These are phyloP conservation scores for Pichia sp. DNA, from an alignment of 1,139 yeast genomes.

Conservation along the genomic window DNA sequence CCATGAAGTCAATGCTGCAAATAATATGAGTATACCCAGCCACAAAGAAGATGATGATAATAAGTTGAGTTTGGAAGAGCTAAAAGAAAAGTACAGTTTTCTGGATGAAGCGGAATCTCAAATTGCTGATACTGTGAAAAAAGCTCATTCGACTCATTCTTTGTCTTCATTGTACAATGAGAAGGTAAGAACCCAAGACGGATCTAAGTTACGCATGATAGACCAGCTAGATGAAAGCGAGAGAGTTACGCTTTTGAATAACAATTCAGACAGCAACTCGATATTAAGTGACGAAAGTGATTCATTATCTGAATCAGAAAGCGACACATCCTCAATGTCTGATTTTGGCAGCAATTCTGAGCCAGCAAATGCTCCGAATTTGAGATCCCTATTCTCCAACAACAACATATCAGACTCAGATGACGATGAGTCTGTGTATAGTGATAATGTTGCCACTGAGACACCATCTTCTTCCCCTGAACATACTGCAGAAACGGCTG, in stretches of 20 bases:
- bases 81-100: conserved; percentile 58
- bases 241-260: conserved; percentile 20
- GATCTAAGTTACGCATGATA: conserved; percentile 17
- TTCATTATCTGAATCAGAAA: conserved; percentile 19
- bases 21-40: conserved; percentile 19
- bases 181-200: conserved; percentile 2
- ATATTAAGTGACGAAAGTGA: conserved; percentile 25
- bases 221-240: conserved; percentile 28
- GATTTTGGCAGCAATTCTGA: conserved; percentile 13
- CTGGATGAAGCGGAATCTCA: conserved; percentile 28
- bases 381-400: conserved; percentile 28
- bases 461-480: conserved; percentile 30
- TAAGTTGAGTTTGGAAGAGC: conserved; percentile 59
- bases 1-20: conserved; percentile 12
- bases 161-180: conserved; percentile 24
- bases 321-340: too few relatives aligned
- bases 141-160: neutral
- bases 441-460: conserved; percentile 21
- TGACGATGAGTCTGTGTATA: conserved; percentile 31
- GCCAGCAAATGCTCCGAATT: conserved; percentile 19
- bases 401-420: conserved; percentile 26
- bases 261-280: conserved; percentile 20
- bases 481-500: conserved; percentile 16
- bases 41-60: conserved; percentile 40
- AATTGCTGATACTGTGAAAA: too few relatives aligned